Conservation (phyloP, 192 early-diverging fungal species). For the Coemansia sp. region DNA sequence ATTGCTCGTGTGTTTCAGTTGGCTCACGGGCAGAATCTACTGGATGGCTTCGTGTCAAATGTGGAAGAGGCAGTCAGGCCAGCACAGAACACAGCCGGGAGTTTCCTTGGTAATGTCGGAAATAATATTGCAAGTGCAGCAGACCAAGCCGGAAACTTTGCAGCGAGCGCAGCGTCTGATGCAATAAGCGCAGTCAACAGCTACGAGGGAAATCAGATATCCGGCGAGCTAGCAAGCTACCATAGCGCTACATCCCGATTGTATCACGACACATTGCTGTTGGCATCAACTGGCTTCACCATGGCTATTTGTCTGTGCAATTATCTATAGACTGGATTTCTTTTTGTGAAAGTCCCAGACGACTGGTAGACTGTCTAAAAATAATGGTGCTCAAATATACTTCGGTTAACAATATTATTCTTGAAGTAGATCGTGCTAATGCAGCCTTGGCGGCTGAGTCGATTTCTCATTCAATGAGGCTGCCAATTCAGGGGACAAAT, state of each 20-base stretch:
- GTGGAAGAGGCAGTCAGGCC: slow-evolving; percentile 6
- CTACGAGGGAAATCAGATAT: slow-evolving; percentile 22
- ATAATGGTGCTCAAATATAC: background rate
- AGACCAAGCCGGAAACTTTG: slow-evolving; percentile 23
- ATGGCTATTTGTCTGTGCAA: background rate
- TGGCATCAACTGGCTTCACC: background rate
- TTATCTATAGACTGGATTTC: background rate
- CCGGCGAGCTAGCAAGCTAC: slow-evolving; percentile 31
- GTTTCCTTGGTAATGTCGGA: slow-evolving; percentile 10
- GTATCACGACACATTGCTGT: background rate
- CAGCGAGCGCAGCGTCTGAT: slow-evolving; percentile 17
- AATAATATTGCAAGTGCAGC: slow-evolving; percentile 22
- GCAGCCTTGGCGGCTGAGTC: background rate
- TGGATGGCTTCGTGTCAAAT: slow-evolving; percentile 1
- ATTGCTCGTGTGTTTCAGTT: background rate
- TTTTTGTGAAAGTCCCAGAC: background rate
- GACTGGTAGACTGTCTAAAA: background rate
- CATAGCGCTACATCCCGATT: slow-evolving; percentile 8
- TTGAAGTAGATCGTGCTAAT: background rate
- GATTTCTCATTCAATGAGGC: background rate
- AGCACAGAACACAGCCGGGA: slow-evolving; percentile 16
- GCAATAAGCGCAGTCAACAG: slow-evolving; percentile 12
- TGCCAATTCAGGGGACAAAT: background rate
- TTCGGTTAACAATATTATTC: background rate
- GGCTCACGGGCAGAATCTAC: background rate